Evolutionary conservation across 2,329 filamentous ascomycete genomes (phyloP), one percentile per base, ranked within the genome.

Genomic region (Talaromyces verruculosus): DNA sequence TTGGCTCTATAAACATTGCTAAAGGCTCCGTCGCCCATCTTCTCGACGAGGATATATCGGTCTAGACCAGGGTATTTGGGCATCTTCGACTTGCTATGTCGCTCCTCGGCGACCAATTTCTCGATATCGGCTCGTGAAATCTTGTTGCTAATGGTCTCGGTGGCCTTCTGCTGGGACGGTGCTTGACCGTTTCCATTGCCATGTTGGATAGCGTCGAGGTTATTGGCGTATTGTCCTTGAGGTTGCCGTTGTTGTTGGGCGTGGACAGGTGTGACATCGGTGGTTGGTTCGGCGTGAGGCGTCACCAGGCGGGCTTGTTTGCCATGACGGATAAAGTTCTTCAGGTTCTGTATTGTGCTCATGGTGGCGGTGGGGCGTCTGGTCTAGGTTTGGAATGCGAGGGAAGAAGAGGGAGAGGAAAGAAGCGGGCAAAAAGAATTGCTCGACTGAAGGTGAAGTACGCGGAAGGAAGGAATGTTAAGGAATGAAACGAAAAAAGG

Each of bases 1-100:
- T 85, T 87, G 43, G 95, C 95, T 45, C 92, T 89, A 80, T 98
- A 99, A 70, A 99, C 95, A 75, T 98, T 98, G 83, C 94, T 98
- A 84, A 99, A 99, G 67, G 95, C 95, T 68, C 95, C 95, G 72
- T 98, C 95, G 70, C 95, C 95, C 94, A 99, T 99, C 85, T 98
- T 98, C 81, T 97, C 93, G 62, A 95, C 67, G 39, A 97, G 83
- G 63, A 90, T 87, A 89, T 91, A 99, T 74, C 93, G 84, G 72
- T 96, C 92, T 45, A 96, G 82, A 43, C 92, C 92, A 0, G 92
- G 91, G 73, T 96, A 96, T 71, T 83, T 86, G 47, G 95, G 94
- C 74, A 98, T 89, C 78, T 93, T 96, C 75, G 88, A 88, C 77
- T 89, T 91, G 79, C 84, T 92, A 73, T 91, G 91, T 67, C 93